Base-by-base conservation (phyloP, 495 filamentous ascomycete genomes). In the Achaetomiella virescens region DNA sequence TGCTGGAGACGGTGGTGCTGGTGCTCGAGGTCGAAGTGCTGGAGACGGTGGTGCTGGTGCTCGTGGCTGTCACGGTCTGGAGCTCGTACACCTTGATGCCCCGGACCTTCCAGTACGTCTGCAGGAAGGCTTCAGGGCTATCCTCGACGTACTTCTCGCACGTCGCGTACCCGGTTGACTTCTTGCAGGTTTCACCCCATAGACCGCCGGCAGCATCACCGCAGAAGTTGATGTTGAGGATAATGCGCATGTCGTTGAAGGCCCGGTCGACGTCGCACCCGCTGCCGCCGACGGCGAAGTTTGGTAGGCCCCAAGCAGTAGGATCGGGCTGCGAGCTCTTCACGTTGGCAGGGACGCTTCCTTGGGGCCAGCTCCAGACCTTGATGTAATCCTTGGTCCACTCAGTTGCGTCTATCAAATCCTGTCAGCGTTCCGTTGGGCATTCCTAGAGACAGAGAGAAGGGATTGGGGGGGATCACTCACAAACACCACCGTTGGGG, bases 291-390 rank as follows among this genome's bases (percentile, higher is more conserved):
- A 83, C 61, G 58, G 81, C 68, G 15, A 83, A 86, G 54, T 74
- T 75, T 2, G 91, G 88, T 4, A 64, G 75, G 18, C 87, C 88
- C 76, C 89, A 97, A 6, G 53, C 59, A 12, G 67, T 57, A 1
- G 83, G 79, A 54, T 87, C 74, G 4, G 91, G 91, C 0, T 67
- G 75, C 24, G 84, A 83, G 3, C 60, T 61, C 7, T 80, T 81
- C 33, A 76, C 54, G 42, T 73, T 66, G 0, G 21, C 6, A 21
- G 74, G 74, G 40, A 86, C 81, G 1, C 61, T 55, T 11, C 57
- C 52, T 20, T 80, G 79, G 12, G 84, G 63, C 72, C 88, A 92
- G 73, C 82, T 86, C 81, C 82, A 95, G 52, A 96, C 80, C 60
- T 81, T 82, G 65, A 95, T 82, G 56, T 62, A 74, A 8, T 79